phyloP scores from a whole-genome alignment of 2,329 filamentous ascomycete species.

The Rosellinia necatrix region DNA sequence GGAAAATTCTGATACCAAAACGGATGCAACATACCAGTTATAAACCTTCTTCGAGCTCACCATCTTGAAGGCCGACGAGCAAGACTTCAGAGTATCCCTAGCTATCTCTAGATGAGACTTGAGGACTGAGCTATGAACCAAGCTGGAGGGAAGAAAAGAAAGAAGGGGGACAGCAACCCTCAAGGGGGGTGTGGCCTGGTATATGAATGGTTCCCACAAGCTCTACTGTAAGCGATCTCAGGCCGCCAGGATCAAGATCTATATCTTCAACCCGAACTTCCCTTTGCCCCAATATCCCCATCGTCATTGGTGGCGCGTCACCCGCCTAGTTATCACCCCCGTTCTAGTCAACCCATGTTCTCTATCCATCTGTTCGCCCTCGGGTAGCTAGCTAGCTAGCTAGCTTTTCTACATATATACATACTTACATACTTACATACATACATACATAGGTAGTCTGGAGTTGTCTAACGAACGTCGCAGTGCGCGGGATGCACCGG shows the following conservation, averaged over 20 bases:
- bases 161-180: background rate
- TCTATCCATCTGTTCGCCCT: conserved; percentile 10
- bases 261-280: conserved; percentile 1
- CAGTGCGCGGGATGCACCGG: too few species aligned
- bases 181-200: background rate
- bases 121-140: background rate
- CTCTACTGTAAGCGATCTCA: conserved; percentile 4
- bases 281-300: conserved; percentile 1
- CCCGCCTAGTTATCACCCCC: conserved; percentile 2
- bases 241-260: conserved; percentile 5
- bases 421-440: conserved; percentile 1
- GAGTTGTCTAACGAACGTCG: too few species aligned
- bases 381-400: too few species aligned
- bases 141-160: background rate
- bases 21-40: conserved; percentile 47
- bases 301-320: conserved; percentile 12
- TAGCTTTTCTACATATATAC: too few species aligned
- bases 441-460: background rate
- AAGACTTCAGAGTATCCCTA: conserved; percentile 15
- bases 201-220: conserved; percentile 9
- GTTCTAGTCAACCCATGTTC: too few species aligned
- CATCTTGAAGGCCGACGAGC: conserved; percentile 39
- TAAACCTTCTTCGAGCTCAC: conserved; percentile 46
- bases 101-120: background rate
- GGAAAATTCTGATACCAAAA: background rate